Base-by-base conservation (phyloP, 1,284 basidiomycete genomes). In the Apiotrichum brassicae region DNA sequence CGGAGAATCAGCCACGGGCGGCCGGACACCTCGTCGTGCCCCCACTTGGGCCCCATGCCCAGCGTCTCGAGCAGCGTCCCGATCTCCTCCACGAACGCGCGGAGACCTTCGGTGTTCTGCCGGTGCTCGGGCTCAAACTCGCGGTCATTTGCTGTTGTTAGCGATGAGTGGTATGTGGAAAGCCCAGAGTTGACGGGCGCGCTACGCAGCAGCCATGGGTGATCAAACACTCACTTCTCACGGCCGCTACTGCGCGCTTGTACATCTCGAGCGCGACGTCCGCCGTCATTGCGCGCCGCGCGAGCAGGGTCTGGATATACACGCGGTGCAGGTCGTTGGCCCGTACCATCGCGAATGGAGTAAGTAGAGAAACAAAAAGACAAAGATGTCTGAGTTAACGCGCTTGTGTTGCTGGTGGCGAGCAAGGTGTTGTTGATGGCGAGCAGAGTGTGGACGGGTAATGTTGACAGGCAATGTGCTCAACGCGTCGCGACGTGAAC, bases 281-380 rank as follows among this genome's bases (percentile, higher is more conserved):
- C 25, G 65, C 62, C 19, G 57, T 45, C 49, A 70, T 60, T 8
- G 59, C 52, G 28, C 71, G 57, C 5, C 71, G 53, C 0, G 68
- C 61, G 6, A 73, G 61, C 7, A 73, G 49, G 5, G 56, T 58
- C 54, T 73, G 71, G 39, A 70, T 61, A 45, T 61, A 71, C 18
- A 70, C 56, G 24, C 63, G 50, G 38, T 71, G 69, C 22, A 71
- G 63, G 53, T 68, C 57, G 16, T 63, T 70, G 9, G 66, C 47
- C 24, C 54, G 50, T 11, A 51, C 50, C 45, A 47, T 46, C 25
- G 16, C 34, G 44, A 16, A 8, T 7, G 14, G 18, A 30, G 11
- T 13, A 7, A 14, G 33, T 11, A 13, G 14, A 28, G 33, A n/a
- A 30, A 8, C 20, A 7, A 16, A 43, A 16, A 20, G 11, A 16